These are phyloP conservation scores for Termitomyces sp. DNA, from an alignment of 768 basidiomycete species.

Conservation along the genomic window DNA sequence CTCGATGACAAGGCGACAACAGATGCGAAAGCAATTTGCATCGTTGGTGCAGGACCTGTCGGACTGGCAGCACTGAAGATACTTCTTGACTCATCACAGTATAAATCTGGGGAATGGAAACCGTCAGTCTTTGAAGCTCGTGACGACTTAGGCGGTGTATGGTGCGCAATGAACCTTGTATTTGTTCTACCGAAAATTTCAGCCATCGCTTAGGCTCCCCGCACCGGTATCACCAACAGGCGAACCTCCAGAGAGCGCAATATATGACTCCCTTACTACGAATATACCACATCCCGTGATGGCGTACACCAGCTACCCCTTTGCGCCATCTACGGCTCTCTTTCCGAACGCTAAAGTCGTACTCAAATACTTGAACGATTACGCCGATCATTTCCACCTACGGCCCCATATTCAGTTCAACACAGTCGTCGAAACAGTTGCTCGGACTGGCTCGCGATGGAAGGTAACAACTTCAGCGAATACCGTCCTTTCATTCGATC, in stretches of 20 bases:
- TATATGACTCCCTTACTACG: conserved; percentile 80
- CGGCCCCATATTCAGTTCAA: conserved; percentile 56
- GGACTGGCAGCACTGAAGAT: conserved; percentile 70
- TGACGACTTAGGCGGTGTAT: conserved; percentile 67
- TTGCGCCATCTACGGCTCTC: conserved; percentile 68
- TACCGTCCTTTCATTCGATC: conserved; percentile 44
- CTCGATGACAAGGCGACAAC: background rate
- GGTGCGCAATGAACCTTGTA: conserved; percentile 34
- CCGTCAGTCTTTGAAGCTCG: conserved; percentile 60
- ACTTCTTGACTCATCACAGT: conserved; percentile 53
- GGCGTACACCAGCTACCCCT: conserved; percentile 58
- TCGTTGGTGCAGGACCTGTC: conserved; percentile 74
- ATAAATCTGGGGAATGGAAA: conserved; percentile 58
- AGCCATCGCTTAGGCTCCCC: conserved; percentile 44
- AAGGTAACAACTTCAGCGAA: conserved; percentile 33
- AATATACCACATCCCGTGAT: conserved; percentile 79
- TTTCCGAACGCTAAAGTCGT: conserved; percentile 62
- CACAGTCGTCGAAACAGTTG: conserved; percentile 45
- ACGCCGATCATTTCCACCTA: conserved; percentile 59
- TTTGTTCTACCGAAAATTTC: background rate
- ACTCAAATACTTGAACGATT: conserved; percentile 64
- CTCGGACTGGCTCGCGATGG: conserved; percentile 43
- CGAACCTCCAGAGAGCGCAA: conserved; percentile 56
- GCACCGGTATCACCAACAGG: conserved; percentile 33
- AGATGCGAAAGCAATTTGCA: conserved; percentile 38